Conservation (phyloP, 2,329 filamentous ascomycete genomes). For the Exophiala bonariae region DNA sequence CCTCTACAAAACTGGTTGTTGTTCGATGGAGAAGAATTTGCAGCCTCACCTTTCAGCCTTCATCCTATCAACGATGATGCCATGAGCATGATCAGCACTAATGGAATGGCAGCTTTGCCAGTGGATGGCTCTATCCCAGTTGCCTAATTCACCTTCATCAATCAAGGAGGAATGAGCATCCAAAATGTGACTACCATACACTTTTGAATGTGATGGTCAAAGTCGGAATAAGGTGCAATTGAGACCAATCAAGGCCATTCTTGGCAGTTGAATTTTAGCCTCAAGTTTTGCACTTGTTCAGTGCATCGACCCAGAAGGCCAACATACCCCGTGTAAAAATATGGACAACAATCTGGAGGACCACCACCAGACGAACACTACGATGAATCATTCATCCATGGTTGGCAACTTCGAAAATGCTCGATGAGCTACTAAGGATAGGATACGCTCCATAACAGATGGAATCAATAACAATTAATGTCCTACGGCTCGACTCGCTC, state of each 20-base stretch:
- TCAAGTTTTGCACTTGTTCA: too few species aligned
- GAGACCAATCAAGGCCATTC: conserved; percentile 6
- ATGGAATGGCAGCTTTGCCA: conserved; percentile 13
- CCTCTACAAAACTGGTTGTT: conserved; percentile 93
- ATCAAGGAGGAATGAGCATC: too few species aligned
- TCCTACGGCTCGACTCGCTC: too few species aligned
- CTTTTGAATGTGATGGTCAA: not conserved
- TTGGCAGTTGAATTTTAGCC: conserved; percentile 17
- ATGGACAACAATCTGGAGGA: too few species aligned
- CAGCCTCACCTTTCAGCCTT: conserved; percentile 77
- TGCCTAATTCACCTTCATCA: not conserved
- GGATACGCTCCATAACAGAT: not conserved
- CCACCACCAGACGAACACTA: too few species aligned
- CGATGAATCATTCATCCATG: too few species aligned
- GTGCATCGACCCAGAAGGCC: too few species aligned
- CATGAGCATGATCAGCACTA: conserved; percentile 22
- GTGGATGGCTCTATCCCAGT: conserved; percentile 8
- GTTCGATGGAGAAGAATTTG: conserved; percentile 81
- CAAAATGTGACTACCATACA: too few species aligned
- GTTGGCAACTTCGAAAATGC: too few species aligned
- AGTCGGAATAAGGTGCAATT: not conserved
- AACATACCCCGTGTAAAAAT: too few species aligned
- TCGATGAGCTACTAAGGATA: too few species aligned
- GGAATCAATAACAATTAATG: not conserved
- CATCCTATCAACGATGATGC: conserved; percentile 61